Evolutionary conservation across 257 asterid species (phyloP), one percentile per base, ranked within the genome.

Genomic region (Fraxinus americana): DNA sequence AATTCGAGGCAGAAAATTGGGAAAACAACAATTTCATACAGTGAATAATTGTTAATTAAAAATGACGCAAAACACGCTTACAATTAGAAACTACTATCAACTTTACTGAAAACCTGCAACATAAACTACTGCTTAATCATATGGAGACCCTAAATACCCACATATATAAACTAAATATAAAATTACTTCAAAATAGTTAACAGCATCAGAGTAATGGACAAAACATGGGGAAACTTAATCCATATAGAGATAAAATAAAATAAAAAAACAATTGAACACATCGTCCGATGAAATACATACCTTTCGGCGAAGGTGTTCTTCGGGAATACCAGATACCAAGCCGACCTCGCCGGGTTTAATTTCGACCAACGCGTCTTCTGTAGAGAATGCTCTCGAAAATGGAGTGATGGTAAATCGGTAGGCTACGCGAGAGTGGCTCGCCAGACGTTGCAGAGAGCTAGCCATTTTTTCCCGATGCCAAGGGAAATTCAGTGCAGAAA

Each of bases 291-390:
- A 23, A 25, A 63, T 63, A 63, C 38, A 73, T 84, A 93, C 97
- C 92, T 72, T 88, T 45, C 98, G 83, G 25, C 91, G 89, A 74
- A 92, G 96, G 86, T 93, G 99, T 79, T 92, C 95, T 78, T 92
- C 86, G 63, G 99, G 98, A 57, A 92, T 90, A 75, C 98, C 97
- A 59, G 98, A 89, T 79, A 91, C 97, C 81, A 83, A 68, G 13
- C 98, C 99, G 82, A 96, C 77, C 85, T 96, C 97, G 16, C 99
- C 99, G 25, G 97, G 89, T 67, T 87, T 88, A 67, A 84, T 79
- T 87, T 96, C 98, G 69, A 87, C 90, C 86, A 96, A 82, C 23
- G 97, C 84, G 77, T 82, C 96, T 6, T 85, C 91, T 5, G 97
- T 73, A 23, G 93, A 91, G 83, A 92, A 90, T 17, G 87, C 67